A percentile compares a stretch with the other conserved stretches of the same genome.
phyloP scores from a whole-genome alignment of 768 basidiomycete genomes.

The Podaxis pistillaris region DNA sequence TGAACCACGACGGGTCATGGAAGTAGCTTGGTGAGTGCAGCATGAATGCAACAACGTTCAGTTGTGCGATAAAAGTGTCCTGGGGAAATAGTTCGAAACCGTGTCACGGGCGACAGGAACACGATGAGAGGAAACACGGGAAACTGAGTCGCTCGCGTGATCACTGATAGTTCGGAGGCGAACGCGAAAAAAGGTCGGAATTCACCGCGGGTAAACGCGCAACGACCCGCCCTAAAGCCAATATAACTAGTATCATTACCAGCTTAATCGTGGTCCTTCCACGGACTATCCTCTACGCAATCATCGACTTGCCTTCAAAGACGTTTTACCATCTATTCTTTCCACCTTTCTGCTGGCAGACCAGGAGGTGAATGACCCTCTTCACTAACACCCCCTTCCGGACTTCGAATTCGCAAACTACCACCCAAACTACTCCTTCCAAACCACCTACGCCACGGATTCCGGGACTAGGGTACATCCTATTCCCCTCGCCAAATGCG shows the following conservation, averaged over 20 bases:
- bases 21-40: too few species aligned
- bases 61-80: too few species aligned
- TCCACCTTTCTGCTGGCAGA: neutral
- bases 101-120: too few species aligned
- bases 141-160: too few species aligned
- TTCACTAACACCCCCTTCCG: neutral
- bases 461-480: constrained; percentile 7
- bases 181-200: too few species aligned
- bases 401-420: neutral
- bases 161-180: too few species aligned
- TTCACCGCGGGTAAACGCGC: neutral
- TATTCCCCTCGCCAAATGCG: constrained; percentile 1
- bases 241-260: neutral
- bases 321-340: neutral
- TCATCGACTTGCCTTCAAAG: neutral
- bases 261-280: too few species aligned
- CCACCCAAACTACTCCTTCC: neutral
- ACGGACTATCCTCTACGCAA: neutral
- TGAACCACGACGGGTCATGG: too few species aligned
- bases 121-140: too few species aligned
- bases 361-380: constrained; percentile 1
- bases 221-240: neutral
- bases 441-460: neutral
- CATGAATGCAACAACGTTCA: too few species aligned
- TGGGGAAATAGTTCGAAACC: too few species aligned